Conservation (phyloP, 2,329 filamentous ascomycete species). For the Lomentospora prolificans region DNA sequence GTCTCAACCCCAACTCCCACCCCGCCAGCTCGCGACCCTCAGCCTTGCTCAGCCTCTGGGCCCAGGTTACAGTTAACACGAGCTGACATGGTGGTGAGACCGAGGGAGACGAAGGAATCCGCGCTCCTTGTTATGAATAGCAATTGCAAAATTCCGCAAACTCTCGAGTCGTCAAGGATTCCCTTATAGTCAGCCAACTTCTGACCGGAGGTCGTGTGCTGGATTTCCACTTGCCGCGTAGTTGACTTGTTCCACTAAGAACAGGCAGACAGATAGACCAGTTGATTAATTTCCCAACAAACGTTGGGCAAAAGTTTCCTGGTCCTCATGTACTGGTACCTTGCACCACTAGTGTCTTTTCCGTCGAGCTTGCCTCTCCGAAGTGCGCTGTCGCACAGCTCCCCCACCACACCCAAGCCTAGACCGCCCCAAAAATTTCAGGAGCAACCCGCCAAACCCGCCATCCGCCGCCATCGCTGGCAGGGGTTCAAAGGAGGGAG, state of each 20-base stretch:
- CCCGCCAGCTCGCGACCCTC: neutral
- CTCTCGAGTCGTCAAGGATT: no score
- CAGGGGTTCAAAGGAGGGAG: neutral
- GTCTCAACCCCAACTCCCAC: neutral
- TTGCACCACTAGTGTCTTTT: neutral
- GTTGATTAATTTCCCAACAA: constrained; percentile 2
- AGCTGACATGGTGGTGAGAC: neutral
- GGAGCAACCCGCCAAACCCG: constrained; percentile 1
- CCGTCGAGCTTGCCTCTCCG: neutral
- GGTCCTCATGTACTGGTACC: constrained; percentile 1
- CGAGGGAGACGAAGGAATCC: no score
- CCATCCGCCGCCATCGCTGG: neutral
- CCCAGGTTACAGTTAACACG: neutral
- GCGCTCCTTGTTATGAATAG: no score
- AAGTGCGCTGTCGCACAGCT: neutral
- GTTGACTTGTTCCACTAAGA: neutral
- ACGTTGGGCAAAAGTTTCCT: constrained; percentile 3
- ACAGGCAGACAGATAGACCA: neutral
- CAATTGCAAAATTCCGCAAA: no score
- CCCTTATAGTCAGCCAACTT: neutral
- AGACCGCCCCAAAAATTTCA: constrained; percentile 7
- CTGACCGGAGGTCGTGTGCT: neutral
- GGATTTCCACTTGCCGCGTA: neutral
- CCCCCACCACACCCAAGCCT: constrained; percentile 5
- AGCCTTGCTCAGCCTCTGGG: constrained; percentile 1